Evolutionary conservation across 192 early-diverging fungal species (phyloP).

Genomic region (Entophlyctis luteolus): DNA sequence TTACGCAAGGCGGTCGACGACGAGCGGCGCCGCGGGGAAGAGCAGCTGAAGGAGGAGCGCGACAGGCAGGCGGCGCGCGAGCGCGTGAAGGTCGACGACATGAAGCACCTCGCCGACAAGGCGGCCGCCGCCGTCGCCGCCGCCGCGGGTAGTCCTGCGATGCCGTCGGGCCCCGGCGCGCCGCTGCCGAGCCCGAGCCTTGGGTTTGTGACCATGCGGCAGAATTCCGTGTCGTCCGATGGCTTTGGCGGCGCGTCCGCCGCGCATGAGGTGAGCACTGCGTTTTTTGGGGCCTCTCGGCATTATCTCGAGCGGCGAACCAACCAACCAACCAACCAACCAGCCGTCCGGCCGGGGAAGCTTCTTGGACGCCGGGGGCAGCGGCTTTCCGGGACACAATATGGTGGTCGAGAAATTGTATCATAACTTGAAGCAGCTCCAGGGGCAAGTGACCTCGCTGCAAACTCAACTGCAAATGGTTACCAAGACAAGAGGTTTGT

Average conservation of each 20-base stretch:
- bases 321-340: no score
- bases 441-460: constrained; percentile 64
- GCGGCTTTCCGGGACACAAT: background rate
- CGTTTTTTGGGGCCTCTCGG: background rate
- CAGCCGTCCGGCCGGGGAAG: no score
- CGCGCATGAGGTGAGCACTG: background rate
- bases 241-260: background rate
- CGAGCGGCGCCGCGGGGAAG: constrained; percentile 6
- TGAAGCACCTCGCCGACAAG: constrained; percentile 27
- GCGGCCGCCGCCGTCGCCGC: background rate
- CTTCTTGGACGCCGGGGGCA: background rate
- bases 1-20: constrained; percentile 20
- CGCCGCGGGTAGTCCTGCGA: no score
- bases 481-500: constrained; percentile 54
- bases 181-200: no score
- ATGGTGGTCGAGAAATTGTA: constrained; percentile 58
- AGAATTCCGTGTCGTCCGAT: no score
- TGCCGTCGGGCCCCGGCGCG: no score
- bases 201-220: no score
- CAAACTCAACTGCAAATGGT: constrained; percentile 61
- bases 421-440: constrained; percentile 54
- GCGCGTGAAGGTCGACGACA: constrained; percentile 21
- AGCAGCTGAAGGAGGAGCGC: constrained; percentile 14
- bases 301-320: background rate
- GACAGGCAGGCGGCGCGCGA: constrained; percentile 30